These are phyloP conservation scores for Otatea glauca DNA, from an alignment of 176 grass and related monocot genomes.

Conservation along the genomic window DNA sequence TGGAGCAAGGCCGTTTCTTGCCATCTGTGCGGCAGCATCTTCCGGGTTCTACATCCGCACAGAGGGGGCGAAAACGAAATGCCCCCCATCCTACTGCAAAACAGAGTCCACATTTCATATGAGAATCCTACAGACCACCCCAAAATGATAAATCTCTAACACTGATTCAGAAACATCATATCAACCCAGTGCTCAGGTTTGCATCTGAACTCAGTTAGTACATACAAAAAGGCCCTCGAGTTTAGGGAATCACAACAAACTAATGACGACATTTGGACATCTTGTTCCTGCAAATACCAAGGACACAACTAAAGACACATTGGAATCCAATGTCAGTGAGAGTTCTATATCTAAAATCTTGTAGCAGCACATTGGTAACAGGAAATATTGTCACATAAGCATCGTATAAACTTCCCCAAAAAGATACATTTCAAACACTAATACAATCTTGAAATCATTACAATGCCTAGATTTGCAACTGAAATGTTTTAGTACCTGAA, in stretches of 20 bases:
- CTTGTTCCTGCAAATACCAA: conserved; percentile 3
- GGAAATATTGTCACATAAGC: background rate
- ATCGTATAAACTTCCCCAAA: background rate
- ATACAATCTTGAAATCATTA: conserved; percentile 13
- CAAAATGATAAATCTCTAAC: background rate
- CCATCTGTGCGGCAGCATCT: conserved; percentile 85
- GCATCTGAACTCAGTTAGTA: background rate
- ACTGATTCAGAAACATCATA: background rate
- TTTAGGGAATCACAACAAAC: background rate
- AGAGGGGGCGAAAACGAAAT: conserved; percentile 53
- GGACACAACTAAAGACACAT: background rate
- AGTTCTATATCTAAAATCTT: background rate
- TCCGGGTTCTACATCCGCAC: conserved; percentile 75
- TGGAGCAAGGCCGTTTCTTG: conserved; percentile 94
- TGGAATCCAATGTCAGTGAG: background rate
- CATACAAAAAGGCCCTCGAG: background rate
- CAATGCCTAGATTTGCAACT: background rate
- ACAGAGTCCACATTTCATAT: background rate
- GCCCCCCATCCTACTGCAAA: conserved; percentile 75
- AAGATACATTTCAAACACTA: background rate
- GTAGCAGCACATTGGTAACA: background rate
- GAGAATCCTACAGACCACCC: background rate
- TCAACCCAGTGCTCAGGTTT: background rate
- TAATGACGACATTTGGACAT: conserved; percentile 11
- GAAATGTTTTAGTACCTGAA: background rate